Base-by-base conservation (phyloP, 2,329 filamentous ascomycete genomes). In the Didymella lethalis region DNA sequence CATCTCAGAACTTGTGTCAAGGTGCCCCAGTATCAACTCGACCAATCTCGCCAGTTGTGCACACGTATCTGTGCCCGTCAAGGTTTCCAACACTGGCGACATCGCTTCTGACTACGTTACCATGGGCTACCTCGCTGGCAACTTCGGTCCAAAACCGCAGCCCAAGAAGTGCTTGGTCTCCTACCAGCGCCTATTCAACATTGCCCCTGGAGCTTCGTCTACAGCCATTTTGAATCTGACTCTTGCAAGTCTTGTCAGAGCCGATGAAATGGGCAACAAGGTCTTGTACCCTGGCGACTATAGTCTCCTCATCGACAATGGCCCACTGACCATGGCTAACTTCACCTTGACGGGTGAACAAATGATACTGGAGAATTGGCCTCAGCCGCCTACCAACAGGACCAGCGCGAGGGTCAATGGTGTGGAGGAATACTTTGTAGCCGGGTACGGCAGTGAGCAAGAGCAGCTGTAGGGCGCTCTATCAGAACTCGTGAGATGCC, bases 261-360 rank as follows among this genome's bases (percentile, higher is more conserved):
- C 81, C 0, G 82, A 86, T 55, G 78, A 81, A 48, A 75, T 73
- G 4, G 85, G 85, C 0, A 81, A 84, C 61, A 78, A 76, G 54
- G 80, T 85, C 23, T 66, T 87, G 12, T 86, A 84, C 70, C 84
- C 84, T 0, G 85, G 84, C 0, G 77, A 75, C 23, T 87, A 87
- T 59, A 64, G 58, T 29, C 23, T 74, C 43, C 12, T 63, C 31
- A 61, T 75, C 16, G 70, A 74, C 49, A 68, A 66, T 31, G 54
- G 56, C 7, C 60, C 63, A 4, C 57, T 66, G 8, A 54, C 65
- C 8, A 60, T 32, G 16, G 23, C 64, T 29, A 63, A 66, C 18
- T 72, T 75, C 20, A 65, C 66, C 0, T 61, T 74, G 49, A 69
- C 59, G 0, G 73, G 72, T 2, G 54, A 61, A 6, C 36, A 68